phyloP scores from a whole-genome alignment of 768 basidiomycete genomes.

The Cystofilobasidium ferigula region DNA sequence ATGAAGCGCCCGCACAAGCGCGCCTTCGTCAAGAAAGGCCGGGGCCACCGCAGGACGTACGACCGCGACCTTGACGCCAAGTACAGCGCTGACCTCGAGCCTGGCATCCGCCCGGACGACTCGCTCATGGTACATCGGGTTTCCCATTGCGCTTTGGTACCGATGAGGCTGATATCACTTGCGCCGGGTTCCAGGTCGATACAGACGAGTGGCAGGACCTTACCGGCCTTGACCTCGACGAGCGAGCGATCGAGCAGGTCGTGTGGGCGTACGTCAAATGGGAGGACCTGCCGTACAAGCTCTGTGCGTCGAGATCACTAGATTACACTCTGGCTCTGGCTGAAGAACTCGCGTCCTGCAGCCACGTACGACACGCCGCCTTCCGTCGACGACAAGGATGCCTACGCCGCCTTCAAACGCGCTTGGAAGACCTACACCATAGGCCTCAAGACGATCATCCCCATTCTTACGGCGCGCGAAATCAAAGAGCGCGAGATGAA shows the following conservation, averaged over 20 bases:
- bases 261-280: constrained; percentile 23
- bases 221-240: constrained; percentile 43
- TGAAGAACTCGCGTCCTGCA: constrained; percentile 34
- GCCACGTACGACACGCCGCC: constrained; percentile 93
- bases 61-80: constrained; percentile 19
- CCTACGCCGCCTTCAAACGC: constrained; percentile 53
- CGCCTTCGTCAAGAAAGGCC: constrained; percentile 33
- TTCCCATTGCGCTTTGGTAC: not conserved
- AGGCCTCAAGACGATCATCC: constrained; percentile 54
- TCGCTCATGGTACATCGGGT: constrained; percentile 45
- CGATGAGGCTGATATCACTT: not conserved
- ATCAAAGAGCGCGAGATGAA: constrained; percentile 31
- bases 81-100: constrained; percentile 41
- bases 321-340: constrained; percentile 49
- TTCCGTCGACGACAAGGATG: constrained; percentile 43
- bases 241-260: constrained; percentile 30
- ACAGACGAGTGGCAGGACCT: constrained; percentile 53
- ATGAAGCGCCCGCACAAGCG: constrained; percentile 38
- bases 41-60: constrained; percentile 28
- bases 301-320: not conserved
- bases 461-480: constrained; percentile 40
- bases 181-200: not conserved
- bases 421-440: constrained; percentile 60
- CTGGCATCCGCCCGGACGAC: constrained; percentile 55
- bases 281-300: constrained; percentile 12